phyloP scores from a whole-genome alignment of 495 filamentous ascomycete genomes.

The Stereocaulon alpinum region DNA sequence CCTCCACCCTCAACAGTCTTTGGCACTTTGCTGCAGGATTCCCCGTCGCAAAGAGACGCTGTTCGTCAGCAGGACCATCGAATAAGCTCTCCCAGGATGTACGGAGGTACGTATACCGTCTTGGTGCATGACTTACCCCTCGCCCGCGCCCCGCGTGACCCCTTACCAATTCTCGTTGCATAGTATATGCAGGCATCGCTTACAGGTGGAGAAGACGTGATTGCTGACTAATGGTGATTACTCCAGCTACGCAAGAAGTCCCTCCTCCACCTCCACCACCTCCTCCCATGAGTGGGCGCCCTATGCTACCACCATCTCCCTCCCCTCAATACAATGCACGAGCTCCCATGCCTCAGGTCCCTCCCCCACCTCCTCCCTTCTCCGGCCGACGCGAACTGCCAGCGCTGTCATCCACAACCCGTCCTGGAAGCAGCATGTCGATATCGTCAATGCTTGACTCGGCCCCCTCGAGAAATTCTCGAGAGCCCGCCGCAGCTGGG shows the following conservation, averaged over 20 bases:
- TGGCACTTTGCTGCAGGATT: conserved; percentile 7
- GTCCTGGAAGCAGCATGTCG: conserved; percentile 77
- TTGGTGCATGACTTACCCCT: neutral
- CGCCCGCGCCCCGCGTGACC: neutral
- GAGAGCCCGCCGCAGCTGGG: conserved; percentile 37
- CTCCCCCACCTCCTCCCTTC: conserved; percentile 37
- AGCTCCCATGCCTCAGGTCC: conserved; percentile 22
- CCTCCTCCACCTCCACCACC: conserved; percentile 32
- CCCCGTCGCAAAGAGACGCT: conserved; percentile 4
- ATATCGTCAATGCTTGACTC: conserved; percentile 82
- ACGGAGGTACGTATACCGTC: conserved; percentile 15
- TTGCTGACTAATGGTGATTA: neutral
- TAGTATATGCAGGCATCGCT: neutral
- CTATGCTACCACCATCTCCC: conserved; percentile 52
- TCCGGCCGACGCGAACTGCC: conserved; percentile 41
- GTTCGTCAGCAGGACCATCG: conserved; percentile 6
- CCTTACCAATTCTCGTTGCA: neutral
- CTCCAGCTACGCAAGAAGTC: conserved; percentile 6
- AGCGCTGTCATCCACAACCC: conserved; percentile 36
- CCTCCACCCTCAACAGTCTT: conserved; percentile 14
- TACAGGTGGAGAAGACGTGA: neutral
- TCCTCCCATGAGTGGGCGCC: conserved; percentile 39
- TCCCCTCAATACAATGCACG: conserved; percentile 42
- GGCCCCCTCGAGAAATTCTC: conserved; percentile 50
- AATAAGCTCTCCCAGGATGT: conserved; percentile 19